Conservation (phyloP, 2,329 filamentous ascomycete genomes). For the Colletotrichum sojae region DNA sequence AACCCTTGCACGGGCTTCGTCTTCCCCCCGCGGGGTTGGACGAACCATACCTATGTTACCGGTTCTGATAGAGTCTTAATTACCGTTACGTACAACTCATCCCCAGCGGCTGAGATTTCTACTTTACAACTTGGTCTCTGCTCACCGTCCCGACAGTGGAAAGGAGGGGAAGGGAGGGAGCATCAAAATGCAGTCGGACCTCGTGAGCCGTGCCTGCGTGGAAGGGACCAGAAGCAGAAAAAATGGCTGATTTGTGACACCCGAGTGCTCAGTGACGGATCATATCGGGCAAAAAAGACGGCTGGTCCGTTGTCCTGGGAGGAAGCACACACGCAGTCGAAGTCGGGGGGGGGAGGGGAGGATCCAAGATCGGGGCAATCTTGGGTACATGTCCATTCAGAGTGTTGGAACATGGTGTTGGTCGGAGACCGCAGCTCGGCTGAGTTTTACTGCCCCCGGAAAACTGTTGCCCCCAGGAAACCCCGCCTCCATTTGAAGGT, state of each 20-base stretch:
- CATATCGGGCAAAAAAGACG: background rate
- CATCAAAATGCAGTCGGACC: background rate
- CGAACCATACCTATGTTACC: background rate
- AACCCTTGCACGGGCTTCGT: background rate
- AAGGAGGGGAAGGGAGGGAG: background rate
- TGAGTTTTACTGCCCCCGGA: too few relatives aligned
- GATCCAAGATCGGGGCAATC: background rate
- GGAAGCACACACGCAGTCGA: too few relatives aligned
- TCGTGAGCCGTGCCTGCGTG: background rate
- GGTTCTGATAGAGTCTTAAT: too few relatives aligned
- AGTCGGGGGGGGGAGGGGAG: background rate
- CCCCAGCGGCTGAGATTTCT: background rate
- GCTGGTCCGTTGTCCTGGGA: constrained; percentile 16
- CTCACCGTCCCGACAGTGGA: too few relatives aligned
- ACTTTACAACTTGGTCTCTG: too few relatives aligned
- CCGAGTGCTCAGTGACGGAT: background rate
- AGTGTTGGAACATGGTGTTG: too few relatives aligned
- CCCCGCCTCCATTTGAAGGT: too few relatives aligned
- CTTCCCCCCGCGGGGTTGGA: background rate
- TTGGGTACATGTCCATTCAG: too few relatives aligned
- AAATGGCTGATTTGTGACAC: background rate
- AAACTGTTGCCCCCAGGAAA: too few relatives aligned
- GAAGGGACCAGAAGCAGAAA: background rate
- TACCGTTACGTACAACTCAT: background rate
- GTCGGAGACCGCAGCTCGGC: too few relatives aligned